Percentiles rank a stretch among this genome's conserved stretches.
Conservation (phyloP, 176 grass and related monocot species). For the Aegilops tauschii region DNA sequence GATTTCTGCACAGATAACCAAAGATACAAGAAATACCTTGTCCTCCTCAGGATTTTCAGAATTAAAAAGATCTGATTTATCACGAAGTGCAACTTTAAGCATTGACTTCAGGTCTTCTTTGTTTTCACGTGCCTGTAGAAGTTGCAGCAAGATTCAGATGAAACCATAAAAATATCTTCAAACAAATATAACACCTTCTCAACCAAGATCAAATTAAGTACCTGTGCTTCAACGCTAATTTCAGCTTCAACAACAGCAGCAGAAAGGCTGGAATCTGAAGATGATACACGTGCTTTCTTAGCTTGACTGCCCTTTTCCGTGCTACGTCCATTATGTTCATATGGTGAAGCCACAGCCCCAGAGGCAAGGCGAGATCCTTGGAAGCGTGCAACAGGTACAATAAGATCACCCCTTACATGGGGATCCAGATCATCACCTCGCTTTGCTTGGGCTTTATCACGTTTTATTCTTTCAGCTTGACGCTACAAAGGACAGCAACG, state of each 20-base stretch:
- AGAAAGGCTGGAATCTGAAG: constrained; percentile 57
- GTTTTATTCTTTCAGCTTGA: constrained; percentile 89
- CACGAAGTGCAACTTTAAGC: constrained; percentile 80
- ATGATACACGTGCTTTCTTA: constrained; percentile 51
- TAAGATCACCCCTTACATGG: constrained; percentile 57
- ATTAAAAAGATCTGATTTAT: constrained; percentile 98
- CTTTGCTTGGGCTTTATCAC: constrained; percentile 76
- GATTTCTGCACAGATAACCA: constrained; percentile 7
- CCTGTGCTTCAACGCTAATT: constrained; percentile 65
- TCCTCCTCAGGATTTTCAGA: constrained; percentile 89
- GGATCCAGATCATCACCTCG: constrained; percentile 89
- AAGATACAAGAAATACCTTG: constrained; percentile 50
- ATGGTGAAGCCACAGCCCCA: constrained; percentile 66
- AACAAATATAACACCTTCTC: neutral
- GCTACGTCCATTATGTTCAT: constrained; percentile 44
- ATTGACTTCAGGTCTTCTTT: constrained; percentile 91
- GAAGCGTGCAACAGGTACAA: constrained; percentile 80
- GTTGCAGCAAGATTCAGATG: constrained; percentile 14
- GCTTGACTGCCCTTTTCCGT: constrained; percentile 35
- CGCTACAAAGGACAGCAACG: constrained; percentile 50
- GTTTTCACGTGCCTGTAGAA: constrained; percentile 61
- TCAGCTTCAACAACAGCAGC: constrained; percentile 89
- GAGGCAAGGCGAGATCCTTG: constrained; percentile 92
- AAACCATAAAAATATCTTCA: constrained; percentile 6
- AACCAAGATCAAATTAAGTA: constrained; percentile 36